Conservation (phyloP, 2,329 filamentous ascomycete genomes). For the Hymenoscyphus salicellus region DNA sequence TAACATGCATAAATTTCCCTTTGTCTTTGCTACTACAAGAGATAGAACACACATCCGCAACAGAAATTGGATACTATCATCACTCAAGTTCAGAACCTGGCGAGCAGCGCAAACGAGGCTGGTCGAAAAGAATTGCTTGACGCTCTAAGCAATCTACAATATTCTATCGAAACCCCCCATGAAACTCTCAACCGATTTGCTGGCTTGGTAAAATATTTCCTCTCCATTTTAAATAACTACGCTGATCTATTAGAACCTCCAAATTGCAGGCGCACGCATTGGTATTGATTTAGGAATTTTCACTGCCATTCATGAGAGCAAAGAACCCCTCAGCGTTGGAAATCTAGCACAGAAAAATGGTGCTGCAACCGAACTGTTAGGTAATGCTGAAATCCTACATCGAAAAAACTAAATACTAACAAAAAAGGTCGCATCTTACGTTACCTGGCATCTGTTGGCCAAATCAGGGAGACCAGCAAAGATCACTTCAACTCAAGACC, state of each 20-base stretch:
- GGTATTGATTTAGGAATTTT: slow-evolving; percentile 3
- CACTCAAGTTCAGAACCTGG: neutral
- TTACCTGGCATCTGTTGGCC: slow-evolving; percentile 4
- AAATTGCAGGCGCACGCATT: neutral
- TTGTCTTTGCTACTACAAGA: too few relatives aligned
- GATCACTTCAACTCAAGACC: neutral
- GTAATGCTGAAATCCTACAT: too few relatives aligned
- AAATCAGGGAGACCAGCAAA: slow-evolving; percentile 5
- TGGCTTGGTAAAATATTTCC: neutral
- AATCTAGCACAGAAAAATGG: neutral
- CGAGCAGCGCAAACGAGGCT: neutral
- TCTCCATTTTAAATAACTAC: neutral
- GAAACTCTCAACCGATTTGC: neutral
- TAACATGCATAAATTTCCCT: too few relatives aligned
- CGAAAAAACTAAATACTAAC: too few relatives aligned
- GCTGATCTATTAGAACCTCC: neutral
- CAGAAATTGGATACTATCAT: neutral
- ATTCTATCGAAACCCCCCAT: slow-evolving; percentile 2
- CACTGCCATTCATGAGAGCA: neutral
- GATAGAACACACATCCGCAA: too few relatives aligned
- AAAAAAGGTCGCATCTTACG: slow-evolving; percentile 5
- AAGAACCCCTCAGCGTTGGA: neutral
- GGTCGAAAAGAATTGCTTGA: slow-evolving; percentile 3
- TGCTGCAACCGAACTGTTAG: neutral
- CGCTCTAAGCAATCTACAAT: neutral